Evolutionary conservation across 148 eudicot species (phyloP), one percentile per base, ranked within the genome.

Genomic region (Fagopyrum esculentum): DNA sequence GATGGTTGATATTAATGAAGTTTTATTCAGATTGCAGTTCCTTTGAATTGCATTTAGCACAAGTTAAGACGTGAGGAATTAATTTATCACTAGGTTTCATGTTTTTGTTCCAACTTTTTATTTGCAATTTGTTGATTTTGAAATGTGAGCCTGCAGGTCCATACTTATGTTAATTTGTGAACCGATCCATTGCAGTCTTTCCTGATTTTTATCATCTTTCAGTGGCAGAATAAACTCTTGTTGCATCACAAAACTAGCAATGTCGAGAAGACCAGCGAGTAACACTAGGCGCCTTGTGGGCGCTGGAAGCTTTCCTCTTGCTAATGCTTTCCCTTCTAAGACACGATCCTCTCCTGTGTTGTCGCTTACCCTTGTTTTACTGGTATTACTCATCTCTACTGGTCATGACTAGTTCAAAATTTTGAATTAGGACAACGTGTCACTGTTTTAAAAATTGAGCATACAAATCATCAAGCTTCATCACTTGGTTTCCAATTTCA

Each of bases 231-330:
- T 60, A 9, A 13, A 19, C 68, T 26, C 68, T 40, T 64, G 70
- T 64, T 64, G 45, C 46, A 64, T 64, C 70, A 64, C 70, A 77
- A 44, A 30, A 35, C 73, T 55, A 86, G 76, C 72, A 59, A 91
- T 91, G 98, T 93, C 98, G 54, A 91, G 98, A 78, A 90, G 98
- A 81, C 97, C 93, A 54, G 85, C 79, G 57, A 85, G 82, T 82
- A 85, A 87, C 55, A 73, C 93, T 66, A 86, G 98, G 61, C 93
- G 97, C 54, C 68, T 86, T 69, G 87, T 77, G 45, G 96, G 92
- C 72, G 84, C 77, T 75, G 93, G 88, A 72, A 80, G 91, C 56
- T 83, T n/a, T 78, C 91, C 98, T 16, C 87, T 94, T 72, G 83
- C 80, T 60, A 90, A 90, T 63, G 87, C 89, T 49, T 87, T 94